phyloP scores from a whole-genome alignment of 306 rosid species.

The Inga laurina region DNA sequence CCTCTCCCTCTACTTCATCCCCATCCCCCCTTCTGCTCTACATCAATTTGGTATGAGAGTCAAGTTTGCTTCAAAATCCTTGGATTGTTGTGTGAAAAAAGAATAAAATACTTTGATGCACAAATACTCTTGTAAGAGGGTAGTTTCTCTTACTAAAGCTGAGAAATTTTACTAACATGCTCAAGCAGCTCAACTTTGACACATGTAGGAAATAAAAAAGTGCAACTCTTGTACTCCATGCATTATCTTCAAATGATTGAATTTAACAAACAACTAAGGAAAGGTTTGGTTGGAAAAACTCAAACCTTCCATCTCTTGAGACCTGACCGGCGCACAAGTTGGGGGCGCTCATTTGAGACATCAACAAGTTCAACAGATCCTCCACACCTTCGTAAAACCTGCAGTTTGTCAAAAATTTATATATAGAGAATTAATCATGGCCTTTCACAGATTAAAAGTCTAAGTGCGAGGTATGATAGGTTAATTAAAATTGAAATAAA shows the following conservation, averaged over 20 bases:
- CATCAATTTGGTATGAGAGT: too few relatives aligned
- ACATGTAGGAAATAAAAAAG: slow-evolving; percentile 8
- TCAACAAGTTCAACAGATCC: slow-evolving; percentile 79
- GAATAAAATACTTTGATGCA: slow-evolving; percentile 4
- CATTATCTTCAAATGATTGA: slow-evolving; percentile 15
- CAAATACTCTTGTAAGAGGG: not conserved
- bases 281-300: slow-evolving; percentile 26
- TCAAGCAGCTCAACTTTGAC: slow-evolving; percentile 13
- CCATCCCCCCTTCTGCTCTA: too few relatives aligned
- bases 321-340: slow-evolving; percentile 80
- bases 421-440: not conserved
- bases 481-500: not conserved
- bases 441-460: slow-evolving; percentile 12
- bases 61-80: slow-evolving; percentile 18
- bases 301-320: slow-evolving; percentile 87
- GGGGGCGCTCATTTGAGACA: slow-evolving; percentile 76
- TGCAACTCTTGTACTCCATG: not conserved
- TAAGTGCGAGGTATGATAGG: not conserved
- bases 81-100: not conserved
- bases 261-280: not conserved
- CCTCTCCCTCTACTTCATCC: too few relatives aligned
- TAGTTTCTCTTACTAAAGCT: not conserved
- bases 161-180: slow-evolving; percentile 7
- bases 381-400: slow-evolving; percentile 76
- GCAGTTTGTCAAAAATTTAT: slow-evolving; percentile 28